Conservation (phyloP, 1,139 yeast genomes). For the Yamadazyma epiphylla region DNA sequence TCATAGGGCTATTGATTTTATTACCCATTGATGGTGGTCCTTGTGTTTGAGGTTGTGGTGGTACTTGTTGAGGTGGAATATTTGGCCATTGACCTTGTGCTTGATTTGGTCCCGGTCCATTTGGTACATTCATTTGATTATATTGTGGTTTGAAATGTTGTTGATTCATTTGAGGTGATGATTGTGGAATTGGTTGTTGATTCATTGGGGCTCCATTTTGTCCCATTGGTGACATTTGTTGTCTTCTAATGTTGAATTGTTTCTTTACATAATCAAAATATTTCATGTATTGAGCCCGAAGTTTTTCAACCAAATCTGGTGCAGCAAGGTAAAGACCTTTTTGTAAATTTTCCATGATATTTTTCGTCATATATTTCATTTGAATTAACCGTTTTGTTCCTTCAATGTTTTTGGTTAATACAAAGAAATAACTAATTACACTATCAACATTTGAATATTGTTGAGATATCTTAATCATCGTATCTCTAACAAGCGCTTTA, state of each 20-base stretch:
- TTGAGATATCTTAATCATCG: slow-evolving; percentile 56
- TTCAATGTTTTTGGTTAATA: slow-evolving; percentile 67
- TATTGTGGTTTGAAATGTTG: slow-evolving; percentile 3
- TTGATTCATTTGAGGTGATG: slow-evolving; percentile 3
- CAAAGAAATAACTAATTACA: slow-evolving; percentile 71
- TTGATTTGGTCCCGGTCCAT: slow-evolving; percentile 7
- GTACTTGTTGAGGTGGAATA: slow-evolving; percentile 8
- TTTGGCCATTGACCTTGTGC: slow-evolving; percentile 10
- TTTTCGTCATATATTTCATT: slow-evolving; percentile 74
- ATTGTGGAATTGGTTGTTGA: slow-evolving; percentile 10
- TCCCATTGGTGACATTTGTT: slow-evolving; percentile 15
- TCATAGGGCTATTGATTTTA: slow-evolving; percentile 12
- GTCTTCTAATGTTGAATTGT: slow-evolving; percentile 35
- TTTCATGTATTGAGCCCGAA: slow-evolving; percentile 67
- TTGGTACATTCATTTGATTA: neutral
- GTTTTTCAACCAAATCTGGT: slow-evolving; percentile 66
- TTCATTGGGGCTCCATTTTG: slow-evolving; percentile 4
- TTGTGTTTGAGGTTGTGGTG: slow-evolving; percentile 12
- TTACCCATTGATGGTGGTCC: slow-evolving; percentile 11
- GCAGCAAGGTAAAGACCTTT: slow-evolving; percentile 62
- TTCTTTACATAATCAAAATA: slow-evolving; percentile 70
- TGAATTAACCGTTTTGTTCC: slow-evolving; percentile 76
- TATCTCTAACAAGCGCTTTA: slow-evolving; percentile 57
- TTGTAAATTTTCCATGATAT: slow-evolving; percentile 65
- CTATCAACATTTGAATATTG: slow-evolving; percentile 69